A percentile compares a stretch with the other conserved stretches of the same genome.
phyloP scores from a whole-genome alignment of 2,329 filamentous ascomycete species.

The Colletotrichum eremochloae region DNA sequence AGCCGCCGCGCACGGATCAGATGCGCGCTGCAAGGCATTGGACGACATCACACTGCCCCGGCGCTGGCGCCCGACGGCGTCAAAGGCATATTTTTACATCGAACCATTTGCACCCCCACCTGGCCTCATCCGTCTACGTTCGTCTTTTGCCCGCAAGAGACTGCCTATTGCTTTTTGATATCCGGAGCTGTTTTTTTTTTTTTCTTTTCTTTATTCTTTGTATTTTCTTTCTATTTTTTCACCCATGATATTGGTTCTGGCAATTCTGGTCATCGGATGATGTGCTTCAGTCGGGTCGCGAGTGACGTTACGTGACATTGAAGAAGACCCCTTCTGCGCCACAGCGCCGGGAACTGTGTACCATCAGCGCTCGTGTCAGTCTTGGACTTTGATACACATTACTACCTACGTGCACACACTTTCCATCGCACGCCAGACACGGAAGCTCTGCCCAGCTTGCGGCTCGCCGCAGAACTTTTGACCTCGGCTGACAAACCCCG shows the following conservation, averaged over 20 bases:
- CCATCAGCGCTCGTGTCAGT: constrained; percentile 7
- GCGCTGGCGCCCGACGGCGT: neutral
- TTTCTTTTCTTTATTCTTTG: too few species aligned
- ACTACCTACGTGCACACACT: neutral
- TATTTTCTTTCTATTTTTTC: too few species aligned
- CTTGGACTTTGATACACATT: constrained; percentile 1
- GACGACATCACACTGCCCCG: constrained; percentile 11
- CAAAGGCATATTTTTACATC: neutral
- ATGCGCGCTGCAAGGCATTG: constrained; percentile 13
- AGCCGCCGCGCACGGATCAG: constrained; percentile 17
- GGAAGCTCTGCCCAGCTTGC: neutral
- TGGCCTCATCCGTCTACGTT: too few species aligned
- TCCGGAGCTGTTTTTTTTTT: too few species aligned
- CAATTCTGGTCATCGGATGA: neutral
- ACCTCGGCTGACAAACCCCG: neutral
- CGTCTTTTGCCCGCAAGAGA: too few species aligned
- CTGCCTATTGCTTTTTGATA: too few species aligned
- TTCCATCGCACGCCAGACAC: neutral
- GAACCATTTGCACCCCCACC: too few species aligned
- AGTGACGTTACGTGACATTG: constrained; percentile 20
- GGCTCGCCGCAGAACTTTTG: neutral
- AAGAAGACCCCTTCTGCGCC: constrained; percentile 7
- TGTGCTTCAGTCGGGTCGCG: neutral
- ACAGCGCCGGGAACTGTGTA: constrained; percentile 2
- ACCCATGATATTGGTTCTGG: too few species aligned